Percentiles rank a stretch among this genome's conserved stretches.
Evolutionary conservation across 164 flowering plant species (phyloP).

Genomic region (Houttuynia cordata): DNA sequence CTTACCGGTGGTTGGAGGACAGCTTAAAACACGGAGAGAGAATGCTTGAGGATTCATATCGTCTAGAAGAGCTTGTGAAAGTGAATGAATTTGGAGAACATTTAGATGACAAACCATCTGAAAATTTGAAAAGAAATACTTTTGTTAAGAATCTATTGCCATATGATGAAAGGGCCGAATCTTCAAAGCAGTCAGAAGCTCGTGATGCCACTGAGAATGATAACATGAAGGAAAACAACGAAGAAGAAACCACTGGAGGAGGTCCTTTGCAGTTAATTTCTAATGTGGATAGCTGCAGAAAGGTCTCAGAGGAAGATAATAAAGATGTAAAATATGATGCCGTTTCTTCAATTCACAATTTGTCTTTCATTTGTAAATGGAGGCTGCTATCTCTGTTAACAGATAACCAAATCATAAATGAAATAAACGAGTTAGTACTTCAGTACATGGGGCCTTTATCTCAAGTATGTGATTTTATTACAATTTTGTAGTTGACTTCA

Average conservation of each 20-base stretch:
- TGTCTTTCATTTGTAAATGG: background rate
- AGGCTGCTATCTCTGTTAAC: background rate
- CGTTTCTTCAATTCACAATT: background rate
- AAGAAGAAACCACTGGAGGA: constrained; percentile 10
- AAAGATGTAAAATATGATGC: background rate
- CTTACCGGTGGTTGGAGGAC: constrained; percentile 86
- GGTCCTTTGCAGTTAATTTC: constrained; percentile 9
- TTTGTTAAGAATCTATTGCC: constrained; percentile 10
- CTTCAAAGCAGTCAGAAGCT: constrained; percentile 15
- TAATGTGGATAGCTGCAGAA: background rate
- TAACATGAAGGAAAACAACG: constrained; percentile 1
- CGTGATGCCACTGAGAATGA: constrained; percentile 5
- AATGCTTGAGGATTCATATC: constrained; percentile 46
- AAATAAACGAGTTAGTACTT: background rate
- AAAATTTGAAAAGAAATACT: background rate
- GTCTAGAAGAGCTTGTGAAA: constrained; percentile 25
- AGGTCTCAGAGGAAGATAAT: background rate
- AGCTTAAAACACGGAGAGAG: constrained; percentile 64
- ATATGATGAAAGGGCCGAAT: constrained; percentile 23
- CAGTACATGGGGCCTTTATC: no score
- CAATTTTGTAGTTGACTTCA: constrained; percentile 15
- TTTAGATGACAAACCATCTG: constrained; percentile 9
- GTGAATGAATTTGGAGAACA: constrained; percentile 6
- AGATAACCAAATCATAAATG: background rate
- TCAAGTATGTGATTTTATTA: background rate